These are phyloP conservation scores for Sicyos edulis DNA, from an alignment of 306 rosid species.

Conservation along the genomic window DNA sequence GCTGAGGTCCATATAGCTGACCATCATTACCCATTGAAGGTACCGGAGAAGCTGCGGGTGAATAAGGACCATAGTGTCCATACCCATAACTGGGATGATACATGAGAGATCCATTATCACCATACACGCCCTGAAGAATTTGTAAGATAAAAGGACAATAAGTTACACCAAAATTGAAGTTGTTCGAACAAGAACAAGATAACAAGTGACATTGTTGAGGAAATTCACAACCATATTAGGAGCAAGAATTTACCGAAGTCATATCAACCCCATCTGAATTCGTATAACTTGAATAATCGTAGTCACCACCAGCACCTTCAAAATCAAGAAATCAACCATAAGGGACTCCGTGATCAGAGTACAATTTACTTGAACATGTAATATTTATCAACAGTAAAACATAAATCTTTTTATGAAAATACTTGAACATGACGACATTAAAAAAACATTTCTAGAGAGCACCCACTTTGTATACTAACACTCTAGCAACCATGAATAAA, in stretches of 20 bases:
- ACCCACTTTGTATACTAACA: conserved; percentile 64
- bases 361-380: conserved; percentile 39
- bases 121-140: conserved; percentile 64
- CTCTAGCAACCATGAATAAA: not conserved
- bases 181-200: no score
- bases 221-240: no score
- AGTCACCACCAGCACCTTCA: no score
- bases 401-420: no score
- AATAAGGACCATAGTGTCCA: conserved; percentile 79
- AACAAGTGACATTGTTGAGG: no score
- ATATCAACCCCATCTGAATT: conserved; percentile 79
- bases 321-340: no score
- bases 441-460: conserved; percentile 53
- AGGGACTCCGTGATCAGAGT: no score
- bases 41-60: conserved; percentile 89
- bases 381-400: no score
- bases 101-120: conserved; percentile 79
- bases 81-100: conserved; percentile 92
- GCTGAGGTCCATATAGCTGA: conserved; percentile 89
- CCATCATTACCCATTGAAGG: conserved; percentile 94
- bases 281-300: conserved; percentile 66
- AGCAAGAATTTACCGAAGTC: conserved; percentile 46
- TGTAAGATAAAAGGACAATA: no score
- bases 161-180: no score
- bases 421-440: conserved; percentile 77